Conservation (phyloP, 73 alveolate species). For the Paramecium bursaria region DNA sequence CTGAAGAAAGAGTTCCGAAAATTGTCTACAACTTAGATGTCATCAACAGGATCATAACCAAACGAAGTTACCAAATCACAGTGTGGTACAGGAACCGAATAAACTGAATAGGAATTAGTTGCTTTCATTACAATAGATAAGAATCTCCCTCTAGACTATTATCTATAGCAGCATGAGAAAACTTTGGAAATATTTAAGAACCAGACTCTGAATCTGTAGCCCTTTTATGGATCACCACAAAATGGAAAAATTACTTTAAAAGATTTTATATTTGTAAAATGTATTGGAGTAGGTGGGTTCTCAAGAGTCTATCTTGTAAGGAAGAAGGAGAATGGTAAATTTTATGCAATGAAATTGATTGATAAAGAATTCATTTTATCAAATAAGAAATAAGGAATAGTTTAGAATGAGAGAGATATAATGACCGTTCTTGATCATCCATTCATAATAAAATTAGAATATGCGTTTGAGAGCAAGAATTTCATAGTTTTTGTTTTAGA, state of each 20-base stretch:
- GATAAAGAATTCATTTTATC: slow-evolving; percentile 77
- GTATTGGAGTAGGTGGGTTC: slow-evolving; percentile 92
- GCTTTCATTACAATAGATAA: slow-evolving; percentile 41
- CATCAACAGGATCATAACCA: slow-evolving; percentile 57
- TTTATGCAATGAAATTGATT: slow-evolving; percentile 85
- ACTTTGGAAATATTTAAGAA: slow-evolving; percentile 16
- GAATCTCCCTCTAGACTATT: slow-evolving; percentile 45
- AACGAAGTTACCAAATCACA: slow-evolving; percentile 1
- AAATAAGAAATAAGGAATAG: slow-evolving; percentile 74
- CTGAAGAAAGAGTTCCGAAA: slow-evolving; percentile 8
- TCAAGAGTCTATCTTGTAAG: slow-evolving; percentile 81
- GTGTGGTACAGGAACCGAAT: slow-evolving; percentile 59
- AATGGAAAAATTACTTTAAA: slow-evolving; percentile 20
- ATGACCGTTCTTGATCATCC: slow-evolving; percentile 76
- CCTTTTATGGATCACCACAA: slow-evolving; percentile 43
- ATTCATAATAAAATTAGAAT: slow-evolving; percentile 80
- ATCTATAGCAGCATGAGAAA: slow-evolving; percentile 7
- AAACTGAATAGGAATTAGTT: slow-evolving; percentile 10
- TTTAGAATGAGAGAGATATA: slow-evolving; percentile 72
- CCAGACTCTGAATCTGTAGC: slow-evolving; percentile 16
- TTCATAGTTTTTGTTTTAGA: slow-evolving; percentile 82
- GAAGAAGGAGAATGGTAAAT: slow-evolving; percentile 84
- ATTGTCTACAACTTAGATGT: slow-evolving; percentile 1
- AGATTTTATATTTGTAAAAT: slow-evolving; percentile 71
- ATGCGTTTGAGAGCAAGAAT: slow-evolving; percentile 80